phyloP scores from a whole-genome alignment of 306 rosid genomes.

The Prunus dulcis region DNA sequence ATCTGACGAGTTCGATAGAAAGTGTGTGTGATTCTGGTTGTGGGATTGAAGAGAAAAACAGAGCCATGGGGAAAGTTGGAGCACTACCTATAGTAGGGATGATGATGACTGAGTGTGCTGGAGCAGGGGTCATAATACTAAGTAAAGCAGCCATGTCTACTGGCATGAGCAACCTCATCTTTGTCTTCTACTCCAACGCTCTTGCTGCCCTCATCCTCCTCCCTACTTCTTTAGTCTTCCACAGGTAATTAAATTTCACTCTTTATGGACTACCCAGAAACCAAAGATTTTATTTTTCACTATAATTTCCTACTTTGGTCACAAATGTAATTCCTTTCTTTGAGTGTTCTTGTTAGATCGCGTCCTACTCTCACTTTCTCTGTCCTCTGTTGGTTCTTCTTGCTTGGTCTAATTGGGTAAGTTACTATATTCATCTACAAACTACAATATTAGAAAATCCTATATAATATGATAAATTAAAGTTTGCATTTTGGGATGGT shows the following conservation, averaged over 20 bases:
- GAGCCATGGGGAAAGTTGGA: neutral
- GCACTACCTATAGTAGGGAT: constrained; percentile 42
- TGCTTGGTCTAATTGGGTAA: constrained; percentile 32
- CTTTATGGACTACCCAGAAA: neutral
- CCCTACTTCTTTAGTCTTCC: constrained; percentile 14
- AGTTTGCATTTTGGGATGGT: neutral
- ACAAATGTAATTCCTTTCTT: neutral
- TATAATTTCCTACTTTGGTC: neutral
- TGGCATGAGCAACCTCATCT: constrained; percentile 44
- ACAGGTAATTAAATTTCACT: neutral
- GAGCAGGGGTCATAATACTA: constrained; percentile 39
- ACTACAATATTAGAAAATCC: no score
- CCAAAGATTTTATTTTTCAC: neutral
- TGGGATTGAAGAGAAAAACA: neutral
- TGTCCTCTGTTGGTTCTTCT: constrained; percentile 26
- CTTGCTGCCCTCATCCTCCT: constrained; percentile 46
- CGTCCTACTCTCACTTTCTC: constrained; percentile 33
- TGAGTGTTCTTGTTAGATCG: constrained; percentile 19
- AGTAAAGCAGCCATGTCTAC: constrained; percentile 44
- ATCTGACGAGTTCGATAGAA: no score
- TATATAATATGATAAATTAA: neutral
- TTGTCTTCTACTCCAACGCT: constrained; percentile 46
- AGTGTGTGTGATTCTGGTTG: no score
- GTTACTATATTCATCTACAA: neutral
- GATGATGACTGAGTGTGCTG: constrained; percentile 42